A percentile compares a stretch with the other conserved stretches of the same genome.
phyloP scores from a whole-genome alignment of 148 eudicot genomes.

The Persicaria maculosa region DNA sequence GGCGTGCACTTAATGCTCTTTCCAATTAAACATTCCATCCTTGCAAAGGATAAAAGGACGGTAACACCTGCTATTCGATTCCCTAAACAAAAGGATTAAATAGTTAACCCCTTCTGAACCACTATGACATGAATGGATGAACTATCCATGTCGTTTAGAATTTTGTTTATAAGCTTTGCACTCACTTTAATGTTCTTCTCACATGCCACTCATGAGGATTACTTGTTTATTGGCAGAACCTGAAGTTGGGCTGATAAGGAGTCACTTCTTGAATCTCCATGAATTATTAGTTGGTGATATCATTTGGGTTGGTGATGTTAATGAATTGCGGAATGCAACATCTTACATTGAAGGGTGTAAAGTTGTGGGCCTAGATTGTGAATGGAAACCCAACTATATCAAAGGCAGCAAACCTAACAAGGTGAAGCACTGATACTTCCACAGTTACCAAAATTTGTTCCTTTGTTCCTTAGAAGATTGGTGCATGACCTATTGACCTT shows the following conservation, averaged over 20 bases:
- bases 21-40: background rate
- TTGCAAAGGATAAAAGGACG: background rate
- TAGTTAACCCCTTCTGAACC: no score
- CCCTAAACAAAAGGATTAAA: background rate
- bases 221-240: constrained; percentile 31
- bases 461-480: background rate
- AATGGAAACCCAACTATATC: constrained; percentile 89
- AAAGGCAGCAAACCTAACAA: constrained; percentile 82
- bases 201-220: constrained; percentile 2
- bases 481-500: background rate
- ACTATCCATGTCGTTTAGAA: constrained; percentile 3
- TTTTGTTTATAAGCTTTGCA: background rate
- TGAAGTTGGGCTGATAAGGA: constrained; percentile 33
- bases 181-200: background rate
- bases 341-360: constrained; percentile 71
- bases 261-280: constrained; percentile 54
- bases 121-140: background rate
- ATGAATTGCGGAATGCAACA: constrained; percentile 55
- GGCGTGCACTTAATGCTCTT: background rate
- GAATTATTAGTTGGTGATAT: constrained; percentile 60
- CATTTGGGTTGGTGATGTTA: constrained; percentile 76
- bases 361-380: constrained; percentile 91
- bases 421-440: constrained; percentile 28
- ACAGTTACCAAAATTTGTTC: background rate
- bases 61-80: background rate